Evolutionary conservation across 2,329 filamentous ascomycete genomes (phyloP).

Genomic region (Kalaharituber pfeilii): DNA sequence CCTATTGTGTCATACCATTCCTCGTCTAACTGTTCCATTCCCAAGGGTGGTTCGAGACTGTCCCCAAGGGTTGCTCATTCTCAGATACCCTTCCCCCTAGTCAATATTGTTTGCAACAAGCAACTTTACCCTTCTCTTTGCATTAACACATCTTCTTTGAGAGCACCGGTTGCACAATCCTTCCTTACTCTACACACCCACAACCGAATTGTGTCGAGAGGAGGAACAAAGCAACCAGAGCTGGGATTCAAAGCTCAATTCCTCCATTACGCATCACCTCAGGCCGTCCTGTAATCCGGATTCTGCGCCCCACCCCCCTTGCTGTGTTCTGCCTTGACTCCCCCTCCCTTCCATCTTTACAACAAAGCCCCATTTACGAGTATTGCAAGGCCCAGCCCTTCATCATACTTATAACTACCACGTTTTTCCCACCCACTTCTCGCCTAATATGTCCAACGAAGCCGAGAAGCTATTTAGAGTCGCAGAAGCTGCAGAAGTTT

Average conservation of each 20-base stretch:
- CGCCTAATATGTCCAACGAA: conserved; percentile 28
- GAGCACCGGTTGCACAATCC: background rate
- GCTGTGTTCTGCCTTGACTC: conserved; percentile 1
- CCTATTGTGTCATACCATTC: conserved; percentile 1
- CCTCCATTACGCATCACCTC: background rate
- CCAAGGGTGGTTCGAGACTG: background rate
- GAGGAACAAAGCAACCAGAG: background rate
- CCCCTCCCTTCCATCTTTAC: background rate
- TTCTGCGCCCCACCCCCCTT: background rate
- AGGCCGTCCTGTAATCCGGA: background rate
- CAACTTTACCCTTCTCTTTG: background rate
- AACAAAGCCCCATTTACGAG: background rate
- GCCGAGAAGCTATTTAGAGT: conserved; percentile 24
- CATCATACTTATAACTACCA: background rate
- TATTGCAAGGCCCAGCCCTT: no score
- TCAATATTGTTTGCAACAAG: background rate
- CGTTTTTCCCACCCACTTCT: conserved; percentile 31
- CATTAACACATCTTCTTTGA: background rate
- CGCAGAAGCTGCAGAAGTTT: conserved; percentile 21
- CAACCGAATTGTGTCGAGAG: background rate
- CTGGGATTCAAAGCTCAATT: background rate
- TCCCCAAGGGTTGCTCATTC: background rate
- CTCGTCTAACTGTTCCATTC: background rate
- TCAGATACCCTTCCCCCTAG: background rate
- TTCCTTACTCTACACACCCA: background rate